Conservation (phyloP, 768 basidiomycete species). For the Lyophyllum decastes region DNA sequence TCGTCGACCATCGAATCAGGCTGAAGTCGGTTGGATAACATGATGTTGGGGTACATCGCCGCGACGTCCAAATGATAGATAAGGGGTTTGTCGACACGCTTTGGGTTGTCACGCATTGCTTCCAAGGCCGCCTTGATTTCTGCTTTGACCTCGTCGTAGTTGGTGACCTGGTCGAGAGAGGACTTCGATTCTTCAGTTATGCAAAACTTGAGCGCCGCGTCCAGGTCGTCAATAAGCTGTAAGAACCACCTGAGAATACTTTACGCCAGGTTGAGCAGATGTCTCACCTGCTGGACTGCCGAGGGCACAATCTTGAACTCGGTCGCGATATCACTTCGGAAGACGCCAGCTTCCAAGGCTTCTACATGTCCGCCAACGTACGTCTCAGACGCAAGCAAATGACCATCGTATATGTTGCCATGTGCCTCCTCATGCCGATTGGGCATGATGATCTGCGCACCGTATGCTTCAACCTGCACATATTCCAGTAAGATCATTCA, state of each 20-base stretch:
- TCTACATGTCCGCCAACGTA: conserved; percentile 99
- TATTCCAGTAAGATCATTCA: conserved; percentile 1
- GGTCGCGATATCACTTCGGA: conserved; percentile 91
- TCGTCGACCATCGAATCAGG: conserved; percentile 98
- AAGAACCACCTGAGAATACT: background rate
- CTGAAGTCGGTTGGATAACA: conserved; percentile 98
- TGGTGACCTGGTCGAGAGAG: conserved; percentile 81
- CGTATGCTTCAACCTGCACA: conserved; percentile 89
- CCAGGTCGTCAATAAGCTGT: conserved; percentile 92
- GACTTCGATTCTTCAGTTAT: conserved; percentile 83
- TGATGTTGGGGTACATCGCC: conserved; percentile 99
- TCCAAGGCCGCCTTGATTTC: conserved; percentile 80
- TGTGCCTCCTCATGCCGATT: conserved; percentile 94
- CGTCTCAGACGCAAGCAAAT: conserved; percentile 95
- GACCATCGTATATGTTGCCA: conserved; percentile 92
- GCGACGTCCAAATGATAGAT: conserved; percentile 99
- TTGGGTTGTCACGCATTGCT: conserved; percentile 87
- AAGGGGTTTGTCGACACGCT: conserved; percentile 86
- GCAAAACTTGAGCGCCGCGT: conserved; percentile 87
- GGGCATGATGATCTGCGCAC: conserved; percentile 93
- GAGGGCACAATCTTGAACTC: conserved; percentile 93
- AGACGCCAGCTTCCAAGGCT: conserved; percentile 97
- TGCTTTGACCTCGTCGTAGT: conserved; percentile 90
- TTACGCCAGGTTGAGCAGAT: background rate
- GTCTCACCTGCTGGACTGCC: conserved; percentile 76